These are phyloP conservation scores for Porcisia hertigi DNA, from an alignment of 208 protist genomes.

Conservation along the genomic window DNA sequence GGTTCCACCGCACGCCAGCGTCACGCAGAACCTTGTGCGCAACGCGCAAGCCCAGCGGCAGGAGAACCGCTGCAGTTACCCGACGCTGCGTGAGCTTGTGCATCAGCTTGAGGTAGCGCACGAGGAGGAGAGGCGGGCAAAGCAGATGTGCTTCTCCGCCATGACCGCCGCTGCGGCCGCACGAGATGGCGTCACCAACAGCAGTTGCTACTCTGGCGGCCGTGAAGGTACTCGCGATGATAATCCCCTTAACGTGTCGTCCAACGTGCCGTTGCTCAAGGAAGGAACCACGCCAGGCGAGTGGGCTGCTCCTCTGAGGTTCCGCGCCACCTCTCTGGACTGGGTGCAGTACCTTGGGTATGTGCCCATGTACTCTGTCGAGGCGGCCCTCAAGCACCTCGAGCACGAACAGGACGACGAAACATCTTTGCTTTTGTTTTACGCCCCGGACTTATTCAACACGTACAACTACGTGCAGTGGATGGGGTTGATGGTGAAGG, in stretches of 20 bases:
- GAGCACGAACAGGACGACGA: conserved; percentile 12
- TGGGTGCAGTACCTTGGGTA: conserved; percentile 33
- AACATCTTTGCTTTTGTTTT: conserved; percentile 42
- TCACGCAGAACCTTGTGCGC: conserved; percentile 8
- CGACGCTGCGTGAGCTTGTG: conserved; percentile 30
- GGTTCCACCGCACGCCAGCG: conserved; percentile 33
- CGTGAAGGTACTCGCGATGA: not conserved
- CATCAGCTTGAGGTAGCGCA: conserved; percentile 13
- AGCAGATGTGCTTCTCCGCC: conserved; percentile 15
- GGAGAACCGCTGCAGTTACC: conserved; percentile 23
- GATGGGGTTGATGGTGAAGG: conserved; percentile 36
- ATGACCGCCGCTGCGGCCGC: not conserved
- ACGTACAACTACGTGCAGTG: conserved; percentile 56
- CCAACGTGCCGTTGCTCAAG: too few species aligned
- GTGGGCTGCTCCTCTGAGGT: not conserved
- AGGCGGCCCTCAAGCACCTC: conserved; percentile 10
- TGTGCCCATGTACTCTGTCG: conserved; percentile 5
- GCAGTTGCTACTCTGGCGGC: not conserved
- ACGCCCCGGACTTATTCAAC: conserved; percentile 60
- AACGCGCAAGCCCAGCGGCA: conserved; percentile 20
- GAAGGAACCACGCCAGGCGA: too few species aligned
- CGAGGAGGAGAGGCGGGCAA: conserved; percentile 27
- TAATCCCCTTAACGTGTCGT: too few species aligned
- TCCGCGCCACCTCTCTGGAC: conserved; percentile 21
- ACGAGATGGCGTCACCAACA: not conserved